Percentiles rank a stretch among this genome's conserved stretches.
These are phyloP conservation scores for Elongisporangium prolatum DNA, from an alignment of 352 stramenopile genomes.

Conservation along the genomic window DNA sequence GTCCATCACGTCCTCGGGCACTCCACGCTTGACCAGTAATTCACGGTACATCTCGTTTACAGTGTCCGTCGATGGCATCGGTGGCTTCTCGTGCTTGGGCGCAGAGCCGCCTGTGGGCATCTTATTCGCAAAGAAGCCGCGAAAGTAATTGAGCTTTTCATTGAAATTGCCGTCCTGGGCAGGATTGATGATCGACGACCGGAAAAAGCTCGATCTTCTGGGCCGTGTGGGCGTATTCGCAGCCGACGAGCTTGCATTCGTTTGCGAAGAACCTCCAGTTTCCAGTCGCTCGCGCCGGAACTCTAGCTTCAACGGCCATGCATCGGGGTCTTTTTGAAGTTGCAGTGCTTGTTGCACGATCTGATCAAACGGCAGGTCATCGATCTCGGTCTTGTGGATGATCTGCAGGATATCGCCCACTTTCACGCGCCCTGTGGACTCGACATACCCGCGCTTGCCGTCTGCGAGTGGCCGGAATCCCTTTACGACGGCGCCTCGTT, in stretches of 20 bases:
- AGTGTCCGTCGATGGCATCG: conserved; percentile 51
- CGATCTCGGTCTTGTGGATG: conserved; percentile 71
- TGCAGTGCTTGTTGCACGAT: conserved; percentile 78
- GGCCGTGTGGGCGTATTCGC: conserved; percentile 20
- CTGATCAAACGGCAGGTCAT: conserved; percentile 81
- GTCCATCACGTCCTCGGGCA: conserved; percentile 82
- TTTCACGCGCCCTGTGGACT: conserved; percentile 70
- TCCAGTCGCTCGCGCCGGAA: conserved; percentile 53
- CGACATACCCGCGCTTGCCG: conserved; percentile 56
- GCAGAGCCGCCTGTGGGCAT: conserved; percentile 68
- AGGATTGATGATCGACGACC: conserved; percentile 58
- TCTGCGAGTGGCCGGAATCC: conserved; percentile 60
- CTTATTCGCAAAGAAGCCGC: conserved; percentile 78
- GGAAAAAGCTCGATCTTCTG: conserved; percentile 72
- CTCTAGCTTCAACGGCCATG: conserved; percentile 73
- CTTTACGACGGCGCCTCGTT: conserved; percentile 74
- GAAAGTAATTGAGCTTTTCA: conserved; percentile 84
- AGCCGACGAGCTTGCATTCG: not conserved
- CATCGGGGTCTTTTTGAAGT: conserved; percentile 55
- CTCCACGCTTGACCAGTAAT: conserved; percentile 67
- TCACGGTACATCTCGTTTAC: conserved; percentile 88
- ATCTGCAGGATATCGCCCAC: conserved; percentile 75
- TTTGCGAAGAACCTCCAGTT: not conserved
- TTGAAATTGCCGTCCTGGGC: conserved; percentile 79
- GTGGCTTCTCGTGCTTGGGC: conserved; percentile 60